Percentiles rank a stretch among this genome's conserved stretches.
Conservation (phyloP, 805 yeast species). For the Cephaloascus fragrans region DNA sequence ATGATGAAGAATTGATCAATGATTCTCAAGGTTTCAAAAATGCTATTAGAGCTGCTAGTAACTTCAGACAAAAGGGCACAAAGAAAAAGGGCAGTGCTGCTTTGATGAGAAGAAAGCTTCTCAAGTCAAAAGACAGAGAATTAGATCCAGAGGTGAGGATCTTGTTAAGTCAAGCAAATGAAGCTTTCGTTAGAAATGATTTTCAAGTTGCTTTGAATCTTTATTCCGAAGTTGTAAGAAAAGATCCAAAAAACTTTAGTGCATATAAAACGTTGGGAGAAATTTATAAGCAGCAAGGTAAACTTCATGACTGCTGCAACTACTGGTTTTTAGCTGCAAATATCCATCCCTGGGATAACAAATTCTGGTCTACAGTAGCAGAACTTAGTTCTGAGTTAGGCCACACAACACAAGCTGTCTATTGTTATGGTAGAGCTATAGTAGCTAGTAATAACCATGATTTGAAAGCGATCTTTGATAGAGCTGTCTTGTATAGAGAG, state of each 20-base stretch:
- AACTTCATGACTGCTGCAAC: slow-evolving; percentile 62
- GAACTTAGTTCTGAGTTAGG: slow-evolving; percentile 55
- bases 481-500: slow-evolving; percentile 61
- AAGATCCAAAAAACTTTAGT: slow-evolving; percentile 67
- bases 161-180: slow-evolving; percentile 65
- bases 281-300: slow-evolving; percentile 60
- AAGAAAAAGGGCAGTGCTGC: slow-evolving; percentile 24
- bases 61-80: slow-evolving; percentile 47
- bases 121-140: slow-evolving; percentile 26
- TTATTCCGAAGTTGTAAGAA: slow-evolving; percentile 62
- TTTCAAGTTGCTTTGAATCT: slow-evolving; percentile 46
- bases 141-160: slow-evolving; percentile 66
- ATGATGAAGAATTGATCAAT: slow-evolving; percentile 26
- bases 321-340: slow-evolving; percentile 80
- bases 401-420: slow-evolving; percentile 65
- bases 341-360: slow-evolving; percentile 63
- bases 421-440: slow-evolving; percentile 65
- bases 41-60: slow-evolving; percentile 59
- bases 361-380: slow-evolving; percentile 72
- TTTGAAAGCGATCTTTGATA: slow-evolving; percentile 46
- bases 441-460: slow-evolving; percentile 31
- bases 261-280: slow-evolving; percentile 89
- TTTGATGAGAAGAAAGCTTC: slow-evolving; percentile 24
- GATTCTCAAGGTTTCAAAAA: slow-evolving; percentile 45
- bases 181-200: slow-evolving; percentile 63